phyloP scores from a whole-genome alignment of 345 rosid species.

The Hevea brasiliensis region DNA sequence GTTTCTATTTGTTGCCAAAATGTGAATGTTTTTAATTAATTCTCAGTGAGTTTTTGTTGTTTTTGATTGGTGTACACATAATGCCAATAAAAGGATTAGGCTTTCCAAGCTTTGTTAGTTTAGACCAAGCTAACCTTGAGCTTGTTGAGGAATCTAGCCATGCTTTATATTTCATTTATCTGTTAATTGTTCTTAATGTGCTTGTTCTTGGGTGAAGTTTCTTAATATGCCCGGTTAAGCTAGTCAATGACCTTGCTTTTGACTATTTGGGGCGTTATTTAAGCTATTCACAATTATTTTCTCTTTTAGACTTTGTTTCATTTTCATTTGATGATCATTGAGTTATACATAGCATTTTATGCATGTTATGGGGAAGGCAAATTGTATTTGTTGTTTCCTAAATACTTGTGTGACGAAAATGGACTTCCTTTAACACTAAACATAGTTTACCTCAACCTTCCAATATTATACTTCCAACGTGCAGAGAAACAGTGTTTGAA shows the following conservation, averaged over 20 bases:
- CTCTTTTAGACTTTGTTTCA: no score
- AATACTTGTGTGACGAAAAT: background rate
- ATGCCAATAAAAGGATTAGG: background rate
- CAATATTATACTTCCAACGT: background rate
- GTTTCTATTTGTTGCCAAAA: no score
- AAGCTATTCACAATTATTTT: no score
- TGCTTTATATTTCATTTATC: no score
- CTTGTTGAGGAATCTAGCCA: background rate
- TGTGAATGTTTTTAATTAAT: background rate
- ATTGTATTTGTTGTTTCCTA: background rate
- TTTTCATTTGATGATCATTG: no score
- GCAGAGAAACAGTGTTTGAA: background rate
- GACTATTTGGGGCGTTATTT: no score
- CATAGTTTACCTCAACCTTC: background rate
- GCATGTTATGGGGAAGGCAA: background rate
- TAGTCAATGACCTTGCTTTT: no score
- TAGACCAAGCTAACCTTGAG: background rate
- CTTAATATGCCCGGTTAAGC: no score
- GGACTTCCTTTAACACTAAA: background rate
- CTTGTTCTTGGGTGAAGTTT: no score
- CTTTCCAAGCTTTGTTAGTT: background rate
- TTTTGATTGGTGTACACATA: background rate
- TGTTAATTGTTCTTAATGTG: no score
- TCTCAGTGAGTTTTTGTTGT: background rate
- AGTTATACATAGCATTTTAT: background rate